phyloP scores from a whole-genome alignment of 106 monocot species.

The Posidonia australis region DNA sequence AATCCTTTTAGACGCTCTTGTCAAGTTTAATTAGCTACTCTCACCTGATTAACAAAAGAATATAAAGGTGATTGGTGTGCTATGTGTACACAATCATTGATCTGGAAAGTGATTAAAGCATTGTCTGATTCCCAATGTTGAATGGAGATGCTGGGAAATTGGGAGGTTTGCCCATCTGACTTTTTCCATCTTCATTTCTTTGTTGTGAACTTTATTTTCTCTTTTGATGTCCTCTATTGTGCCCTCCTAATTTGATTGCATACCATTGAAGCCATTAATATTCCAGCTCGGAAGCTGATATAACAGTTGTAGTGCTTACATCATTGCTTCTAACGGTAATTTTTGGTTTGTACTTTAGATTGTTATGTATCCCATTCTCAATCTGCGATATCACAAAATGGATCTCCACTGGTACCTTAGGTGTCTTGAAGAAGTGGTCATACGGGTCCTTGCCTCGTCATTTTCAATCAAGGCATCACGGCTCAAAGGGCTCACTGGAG shows the following conservation, averaged over 20 bases:
- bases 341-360: slow-evolving; percentile 32
- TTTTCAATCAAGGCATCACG: slow-evolving; percentile 55
- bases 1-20: no score
- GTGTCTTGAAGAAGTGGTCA: slow-evolving; percentile 84
- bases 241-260: neutral
- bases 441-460: slow-evolving; percentile 41
- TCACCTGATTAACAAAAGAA: no score
- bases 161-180: no score
- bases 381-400: slow-evolving; percentile 66
- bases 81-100: no score
- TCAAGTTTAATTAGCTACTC: no score
- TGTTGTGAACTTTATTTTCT: no score
- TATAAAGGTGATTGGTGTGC: no score
- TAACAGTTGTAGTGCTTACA: neutral
- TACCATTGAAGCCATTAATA: neutral
- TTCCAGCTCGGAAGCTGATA: neutral
- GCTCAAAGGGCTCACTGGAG: slow-evolving; percentile 43
- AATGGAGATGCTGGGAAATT: no score
- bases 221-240: no score
- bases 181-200: no score
- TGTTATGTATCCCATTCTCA: slow-evolving; percentile 91
- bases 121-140: no score
- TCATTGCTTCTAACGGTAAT: neutral
- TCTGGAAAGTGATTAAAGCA: no score
- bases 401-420: slow-evolving; percentile 95